These are phyloP conservation scores for Starmerella vitae DNA, from an alignment of 805 yeast species.

Conservation along the genomic window DNA sequence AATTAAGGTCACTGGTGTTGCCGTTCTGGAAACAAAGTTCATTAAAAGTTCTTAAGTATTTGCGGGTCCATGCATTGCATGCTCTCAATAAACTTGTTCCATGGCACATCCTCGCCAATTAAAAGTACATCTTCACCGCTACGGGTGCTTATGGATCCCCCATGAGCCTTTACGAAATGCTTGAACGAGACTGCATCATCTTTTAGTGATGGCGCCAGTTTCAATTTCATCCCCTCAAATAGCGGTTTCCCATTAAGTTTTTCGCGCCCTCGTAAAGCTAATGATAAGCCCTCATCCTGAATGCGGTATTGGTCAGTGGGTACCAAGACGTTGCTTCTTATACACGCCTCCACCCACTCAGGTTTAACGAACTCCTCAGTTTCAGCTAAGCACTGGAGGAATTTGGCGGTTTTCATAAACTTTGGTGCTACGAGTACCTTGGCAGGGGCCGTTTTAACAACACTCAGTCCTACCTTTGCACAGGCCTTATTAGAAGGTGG, in stretches of 20 bases:
- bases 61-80: conserved; percentile 18
- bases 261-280: conserved; percentile 10
- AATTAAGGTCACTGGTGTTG: too few species aligned
- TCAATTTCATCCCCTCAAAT: conserved; percentile 38
- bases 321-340: conserved; percentile 11
- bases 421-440: conserved; percentile 55
- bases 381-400: conserved; percentile 52
- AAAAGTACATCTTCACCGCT: not conserved
- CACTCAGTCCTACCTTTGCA: conserved; percentile 42
- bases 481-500: conserved; percentile 17
- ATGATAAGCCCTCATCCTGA: conserved; percentile 7
- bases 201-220: conserved; percentile 42
- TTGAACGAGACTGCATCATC: conserved; percentile 48
- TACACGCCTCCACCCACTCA: conserved; percentile 22
- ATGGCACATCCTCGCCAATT: conserved; percentile 12
- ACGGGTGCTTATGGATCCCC: conserved; percentile 28
- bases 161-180: conserved; percentile 49
- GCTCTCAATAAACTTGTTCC: conserved; percentile 15
- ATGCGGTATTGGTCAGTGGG: conserved; percentile 21
- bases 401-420: conserved; percentile 75
- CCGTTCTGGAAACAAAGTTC: too few species aligned
- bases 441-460: conserved; percentile 32
- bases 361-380: conserved; percentile 26
- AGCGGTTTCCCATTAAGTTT: conserved; percentile 23
- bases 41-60: too few species aligned